Evolutionary conservation across 495 filamentous ascomycete species (phyloP), one percentile per base, ranked within the genome.

Genomic region (Daldinia childiae): DNA sequence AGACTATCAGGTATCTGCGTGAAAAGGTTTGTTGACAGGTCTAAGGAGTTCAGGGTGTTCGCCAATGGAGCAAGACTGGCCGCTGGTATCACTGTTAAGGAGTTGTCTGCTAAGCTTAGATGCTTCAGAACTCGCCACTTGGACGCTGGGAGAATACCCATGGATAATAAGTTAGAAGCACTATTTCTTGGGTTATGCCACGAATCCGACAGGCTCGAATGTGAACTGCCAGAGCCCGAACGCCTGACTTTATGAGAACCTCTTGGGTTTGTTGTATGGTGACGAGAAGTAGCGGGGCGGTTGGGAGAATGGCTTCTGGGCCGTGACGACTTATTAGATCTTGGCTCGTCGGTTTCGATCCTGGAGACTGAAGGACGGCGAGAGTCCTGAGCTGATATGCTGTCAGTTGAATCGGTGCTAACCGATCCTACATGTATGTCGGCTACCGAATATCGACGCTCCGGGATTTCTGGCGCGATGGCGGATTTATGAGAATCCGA

Each of bases 111-210:
- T 55, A 99, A 83, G 70, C 95, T 93, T 9, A 99, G 84, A 79
- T 98, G 94, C 73, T 90, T 90, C 74, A 99, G 80, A 79, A 98
- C 96, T 58, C 94, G 88, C 95, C 95, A 99, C 82, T 98, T 98
- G 29, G 90, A 90, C 7, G 91, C 77, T 41, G 93, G 93, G 8
- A 97, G 85, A 54, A 88, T 83, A 27, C 87, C 88, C 74, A 87
- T 81, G 14, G 83, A 74, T 19, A 91, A 79, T 0, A 97, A 82
- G 72, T 92, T 95, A 5, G 91, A 89, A 21, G 91, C 88, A 79
- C 92, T 93, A 27, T 88, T 88, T 17, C 85, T 81, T 1, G 82
- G 78, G 30, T 83, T 82, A 39, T 91, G 90, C 82, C 90, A 87
- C 29, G 86, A 88, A 66, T 86, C 87, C 0, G 91, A 93, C 26